Evolutionary conservation across 2,329 filamentous ascomycete species (phyloP).

Genomic region (Fusarium marasasianum): DNA sequence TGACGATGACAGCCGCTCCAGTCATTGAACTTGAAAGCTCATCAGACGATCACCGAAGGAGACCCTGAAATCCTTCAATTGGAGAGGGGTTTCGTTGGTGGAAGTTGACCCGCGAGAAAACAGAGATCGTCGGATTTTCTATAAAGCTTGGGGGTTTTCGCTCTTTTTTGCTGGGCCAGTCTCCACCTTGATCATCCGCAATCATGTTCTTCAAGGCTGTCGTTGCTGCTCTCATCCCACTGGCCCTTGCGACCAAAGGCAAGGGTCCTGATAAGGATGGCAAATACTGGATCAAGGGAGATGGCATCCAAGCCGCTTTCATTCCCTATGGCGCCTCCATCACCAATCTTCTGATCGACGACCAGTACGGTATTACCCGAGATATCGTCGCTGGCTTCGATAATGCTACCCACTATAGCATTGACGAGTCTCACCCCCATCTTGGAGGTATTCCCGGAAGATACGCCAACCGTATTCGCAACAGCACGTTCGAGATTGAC

Average conservation of each 20-base stretch:
- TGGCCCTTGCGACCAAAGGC: conserved; percentile 23
- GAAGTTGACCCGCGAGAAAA: conserved; percentile 3
- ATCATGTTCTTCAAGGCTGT: conserved; percentile 34
- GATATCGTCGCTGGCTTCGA: conserved; percentile 81
- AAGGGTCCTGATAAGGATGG: conserved; percentile 63
- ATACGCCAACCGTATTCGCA: conserved; percentile 84
- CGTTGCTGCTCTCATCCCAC: conserved; percentile 23
- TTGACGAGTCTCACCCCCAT: conserved; percentile 74
- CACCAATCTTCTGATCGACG: conserved; percentile 75
- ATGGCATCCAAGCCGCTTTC: conserved; percentile 74
- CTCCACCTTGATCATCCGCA: conserved; percentile 4
- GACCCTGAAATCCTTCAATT: not conserved
- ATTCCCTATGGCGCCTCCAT: conserved; percentile 80
- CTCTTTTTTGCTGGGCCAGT: not conserved
- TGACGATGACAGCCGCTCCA: conserved; percentile 26
- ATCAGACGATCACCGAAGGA: conserved; percentile 19
- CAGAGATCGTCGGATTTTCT: not conserved
- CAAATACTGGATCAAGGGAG: conserved; percentile 77
- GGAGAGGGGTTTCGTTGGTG: conserved; percentile 11
- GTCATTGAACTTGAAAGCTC: conserved; percentile 11
- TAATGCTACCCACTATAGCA: conserved; percentile 75
- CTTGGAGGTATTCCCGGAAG: conserved; percentile 78
- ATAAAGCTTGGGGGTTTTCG: conserved; percentile 18
- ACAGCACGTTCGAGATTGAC: conserved; percentile 76
- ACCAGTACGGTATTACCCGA: conserved; percentile 72